These are phyloP conservation scores for Pythium rhizo-oryzae DNA, from an alignment of 352 stramenopile genomes.

Conservation along the genomic window DNA sequence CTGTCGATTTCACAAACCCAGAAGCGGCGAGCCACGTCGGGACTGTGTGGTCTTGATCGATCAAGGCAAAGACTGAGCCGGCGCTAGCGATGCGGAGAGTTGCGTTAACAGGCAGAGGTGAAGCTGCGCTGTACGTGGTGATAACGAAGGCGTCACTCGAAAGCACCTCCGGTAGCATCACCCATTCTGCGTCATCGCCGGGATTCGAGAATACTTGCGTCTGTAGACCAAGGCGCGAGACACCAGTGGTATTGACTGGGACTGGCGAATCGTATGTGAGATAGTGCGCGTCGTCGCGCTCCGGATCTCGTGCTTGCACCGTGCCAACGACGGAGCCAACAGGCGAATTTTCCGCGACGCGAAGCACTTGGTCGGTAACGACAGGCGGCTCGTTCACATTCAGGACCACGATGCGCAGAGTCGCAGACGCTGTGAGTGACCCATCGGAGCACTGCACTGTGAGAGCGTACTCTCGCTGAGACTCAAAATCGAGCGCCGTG, in stretches of 20 bases:
- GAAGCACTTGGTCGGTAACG: slow-evolving; percentile 32
- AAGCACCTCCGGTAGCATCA: slow-evolving; percentile 14
- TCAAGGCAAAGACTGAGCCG: slow-evolving; percentile 25
- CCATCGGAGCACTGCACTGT: slow-evolving; percentile 45
- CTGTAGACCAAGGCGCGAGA: background rate
- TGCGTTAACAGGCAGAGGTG: slow-evolving; percentile 7
- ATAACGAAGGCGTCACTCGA: slow-evolving; percentile 16
- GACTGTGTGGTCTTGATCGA: slow-evolving; percentile 24
- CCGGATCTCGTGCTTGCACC: slow-evolving; percentile 24
- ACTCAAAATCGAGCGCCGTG: slow-evolving; percentile 52
- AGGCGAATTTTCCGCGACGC: slow-evolving; percentile 39
- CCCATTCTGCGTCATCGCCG: slow-evolving; percentile 27
- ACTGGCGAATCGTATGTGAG: slow-evolving; percentile 17
- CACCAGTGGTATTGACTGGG: background rate
- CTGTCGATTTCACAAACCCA: slow-evolving; percentile 12
- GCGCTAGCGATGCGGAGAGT: slow-evolving; percentile 28
- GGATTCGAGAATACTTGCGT: slow-evolving; percentile 23
- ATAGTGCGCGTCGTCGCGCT: slow-evolving; percentile 28
- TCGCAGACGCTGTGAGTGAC: slow-evolving; percentile 10
- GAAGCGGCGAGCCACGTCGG: slow-evolving; percentile 22
- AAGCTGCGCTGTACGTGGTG: slow-evolving; percentile 1
- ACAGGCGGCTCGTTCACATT: slow-evolving; percentile 60
- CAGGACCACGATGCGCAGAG: slow-evolving; percentile 32
- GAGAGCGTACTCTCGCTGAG: slow-evolving; percentile 32
- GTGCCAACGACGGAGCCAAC: slow-evolving; percentile 11